These are phyloP conservation scores for Combretum micranthum DNA, from an alignment of 345 rosid genomes.

Conservation along the genomic window DNA sequence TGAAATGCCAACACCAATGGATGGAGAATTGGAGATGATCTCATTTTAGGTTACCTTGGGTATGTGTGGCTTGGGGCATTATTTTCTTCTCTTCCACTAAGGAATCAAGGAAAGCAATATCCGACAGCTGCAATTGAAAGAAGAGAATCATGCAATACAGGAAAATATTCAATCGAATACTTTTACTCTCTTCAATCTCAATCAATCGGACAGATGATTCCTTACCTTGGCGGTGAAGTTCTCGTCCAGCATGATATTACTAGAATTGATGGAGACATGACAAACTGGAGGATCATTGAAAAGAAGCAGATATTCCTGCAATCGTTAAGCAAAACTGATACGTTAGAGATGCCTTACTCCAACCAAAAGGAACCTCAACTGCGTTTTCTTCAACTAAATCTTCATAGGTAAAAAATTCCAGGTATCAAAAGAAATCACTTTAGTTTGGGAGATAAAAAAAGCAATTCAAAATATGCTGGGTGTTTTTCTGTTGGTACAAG, in stretches of 20 bases:
- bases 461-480: too few species aligned
- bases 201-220: constrained; percentile 1
- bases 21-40: too few species aligned
- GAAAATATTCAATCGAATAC: not conserved
- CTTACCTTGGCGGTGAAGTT: constrained; percentile 78
- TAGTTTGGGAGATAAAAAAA: too few species aligned
- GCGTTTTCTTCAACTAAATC: not conserved
- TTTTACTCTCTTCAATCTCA: not conserved
- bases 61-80: constrained; percentile 26
- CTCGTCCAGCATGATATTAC: constrained; percentile 78
- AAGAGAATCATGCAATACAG: not conserved
- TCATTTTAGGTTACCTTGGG: constrained; percentile 37
- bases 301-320: constrained; percentile 82
- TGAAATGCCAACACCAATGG: not conserved
- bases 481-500: too few species aligned
- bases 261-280: constrained; percentile 72
- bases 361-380: not conserved
- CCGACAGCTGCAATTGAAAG: constrained; percentile 45
- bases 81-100: constrained; percentile 16
- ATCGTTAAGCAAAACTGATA: not conserved
- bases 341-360: too few species aligned
- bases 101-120: constrained; percentile 44
- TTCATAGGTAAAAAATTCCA: not conserved
- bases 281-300: constrained; percentile 61
- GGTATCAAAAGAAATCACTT: too few species aligned